phyloP scores from a whole-genome alignment of 2,329 filamentous ascomycete species.

The Lachnellula cervina region DNA sequence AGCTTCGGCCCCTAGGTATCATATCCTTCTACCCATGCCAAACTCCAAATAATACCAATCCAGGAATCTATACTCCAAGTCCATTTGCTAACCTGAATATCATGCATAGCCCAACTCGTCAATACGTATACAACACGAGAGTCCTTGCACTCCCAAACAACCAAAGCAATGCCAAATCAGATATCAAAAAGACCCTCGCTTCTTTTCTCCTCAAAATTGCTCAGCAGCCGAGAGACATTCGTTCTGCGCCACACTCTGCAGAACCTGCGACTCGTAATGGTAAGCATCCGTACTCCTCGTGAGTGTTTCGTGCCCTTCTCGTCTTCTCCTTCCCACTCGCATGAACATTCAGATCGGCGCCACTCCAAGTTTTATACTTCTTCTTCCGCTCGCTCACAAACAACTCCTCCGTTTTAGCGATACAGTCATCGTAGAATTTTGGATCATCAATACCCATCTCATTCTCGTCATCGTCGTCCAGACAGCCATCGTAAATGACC shows the following conservation, averaged over 20 bases:
- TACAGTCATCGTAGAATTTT: background rate
- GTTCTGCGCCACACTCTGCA: background rate
- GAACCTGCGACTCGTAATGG: background rate
- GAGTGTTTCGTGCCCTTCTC: background rate
- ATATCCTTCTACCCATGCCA: background rate
- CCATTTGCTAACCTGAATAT: background rate
- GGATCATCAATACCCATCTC: background rate
- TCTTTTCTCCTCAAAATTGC: background rate
- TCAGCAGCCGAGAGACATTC: background rate
- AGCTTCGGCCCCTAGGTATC: background rate
- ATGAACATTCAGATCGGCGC: constrained; percentile 11
- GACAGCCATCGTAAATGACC: background rate
- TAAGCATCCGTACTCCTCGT: background rate
- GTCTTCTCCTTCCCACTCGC: background rate
- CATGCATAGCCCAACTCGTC: background rate
- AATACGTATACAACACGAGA: background rate
- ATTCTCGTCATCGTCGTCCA: background rate
- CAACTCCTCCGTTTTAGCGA: background rate
- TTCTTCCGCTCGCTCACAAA: constrained; percentile 7
- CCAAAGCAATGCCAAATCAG: background rate
- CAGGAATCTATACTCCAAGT: background rate
- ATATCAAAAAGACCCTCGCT: background rate
- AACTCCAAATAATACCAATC: background rate
- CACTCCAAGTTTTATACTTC: constrained; percentile 26
- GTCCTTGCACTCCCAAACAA: background rate